Conservation (phyloP, 768 basidiomycete species). For the Rhodocollybia butyracea region DNA sequence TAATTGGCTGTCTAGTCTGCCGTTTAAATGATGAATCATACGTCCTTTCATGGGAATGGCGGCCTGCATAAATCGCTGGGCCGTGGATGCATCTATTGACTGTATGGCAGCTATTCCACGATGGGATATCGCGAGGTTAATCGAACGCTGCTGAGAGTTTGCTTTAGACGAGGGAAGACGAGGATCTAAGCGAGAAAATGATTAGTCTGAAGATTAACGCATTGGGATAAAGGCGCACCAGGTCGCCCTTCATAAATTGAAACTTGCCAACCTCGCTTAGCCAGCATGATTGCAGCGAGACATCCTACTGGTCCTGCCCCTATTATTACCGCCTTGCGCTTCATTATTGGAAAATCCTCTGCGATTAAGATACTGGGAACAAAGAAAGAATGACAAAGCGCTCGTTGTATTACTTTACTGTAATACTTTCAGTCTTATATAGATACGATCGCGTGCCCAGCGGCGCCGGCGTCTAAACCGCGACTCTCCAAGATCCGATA, state of each 20-base stretch:
- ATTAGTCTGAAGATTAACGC: not conserved
- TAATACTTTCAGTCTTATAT: too few species aligned
- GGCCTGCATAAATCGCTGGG: slow-evolving; percentile 67
- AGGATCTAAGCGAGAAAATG: slow-evolving; percentile 48
- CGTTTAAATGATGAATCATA: slow-evolving; percentile 84
- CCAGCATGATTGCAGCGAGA: slow-evolving; percentile 81
- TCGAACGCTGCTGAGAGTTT: slow-evolving; percentile 75
- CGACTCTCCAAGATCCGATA: not conserved
- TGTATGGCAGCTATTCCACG: slow-evolving; percentile 88
- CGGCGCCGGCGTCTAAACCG: too few species aligned
- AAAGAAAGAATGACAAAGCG: not conserved
- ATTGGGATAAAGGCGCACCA: slow-evolving; percentile 41
- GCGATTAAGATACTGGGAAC: not conserved
- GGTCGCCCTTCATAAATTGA: slow-evolving; percentile 76
- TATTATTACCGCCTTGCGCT: slow-evolving; percentile 58
- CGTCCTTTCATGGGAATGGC: slow-evolving; percentile 94
- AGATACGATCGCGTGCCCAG: too few species aligned
- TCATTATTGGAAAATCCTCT: too few species aligned
- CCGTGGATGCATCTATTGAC: slow-evolving; percentile 69
- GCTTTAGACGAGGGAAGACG: slow-evolving; percentile 69
- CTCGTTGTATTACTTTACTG: too few species aligned
- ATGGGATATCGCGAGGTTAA: slow-evolving; percentile 94
- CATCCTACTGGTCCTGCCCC: slow-evolving; percentile 97
- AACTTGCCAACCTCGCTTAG: slow-evolving; percentile 84
- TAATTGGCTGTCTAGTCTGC: slow-evolving; percentile 74